Base-by-base conservation (phyloP, 2,329 filamentous ascomycete species). In the Apiospora aurea region DNA sequence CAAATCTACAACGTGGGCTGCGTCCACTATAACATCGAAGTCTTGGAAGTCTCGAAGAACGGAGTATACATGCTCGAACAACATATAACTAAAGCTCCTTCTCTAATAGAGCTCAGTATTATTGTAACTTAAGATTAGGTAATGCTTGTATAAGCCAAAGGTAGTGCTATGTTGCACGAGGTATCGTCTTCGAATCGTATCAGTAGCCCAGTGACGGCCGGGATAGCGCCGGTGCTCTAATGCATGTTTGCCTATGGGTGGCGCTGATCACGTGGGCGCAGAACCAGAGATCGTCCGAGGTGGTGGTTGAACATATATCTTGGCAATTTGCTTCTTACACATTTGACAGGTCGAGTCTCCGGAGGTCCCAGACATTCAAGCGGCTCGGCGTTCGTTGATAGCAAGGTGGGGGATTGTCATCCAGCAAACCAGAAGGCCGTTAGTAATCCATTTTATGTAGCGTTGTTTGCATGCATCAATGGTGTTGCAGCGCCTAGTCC, bases 61-160 rank as follows among this genome's bases (percentile, higher is more conserved):
- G 49, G 49, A 53, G 49, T 53, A 53, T 6, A 53, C 29, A 26
- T 26, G 26, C 24, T 29, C 4, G n/a, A 11, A 10, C n/a, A 38
- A 21, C 5, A 18, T 11, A 38, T 21, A 14, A 41, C 18, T 21
- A n/a, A 41, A 64, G 18, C 21, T 10, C 21, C 34, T 64, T 8
- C 4, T 51, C 16, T 11, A 38, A 11, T 34, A 41, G 34, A 41
- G 4, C 18, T n/a, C 34, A 24, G 10, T n/a, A 38, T 34, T 18
- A 64, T 41, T n/a, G 41, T 21, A 41, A n/a, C 29, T n/a, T 10
- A 18, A 14, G 41, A 64, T 64, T 64, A 64, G 16, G 57, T 64
- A 64, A 64, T 64, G 29, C 11, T 38, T 64, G 57, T 64, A 64
- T 64, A 64, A 64, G 57, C 57, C n/a, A 21, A 18, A n/a, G 57